These are phyloP conservation scores for Malassezia pachydermatis DNA, from an alignment of 1,284 basidiomycete species.

Conservation along the genomic window DNA sequence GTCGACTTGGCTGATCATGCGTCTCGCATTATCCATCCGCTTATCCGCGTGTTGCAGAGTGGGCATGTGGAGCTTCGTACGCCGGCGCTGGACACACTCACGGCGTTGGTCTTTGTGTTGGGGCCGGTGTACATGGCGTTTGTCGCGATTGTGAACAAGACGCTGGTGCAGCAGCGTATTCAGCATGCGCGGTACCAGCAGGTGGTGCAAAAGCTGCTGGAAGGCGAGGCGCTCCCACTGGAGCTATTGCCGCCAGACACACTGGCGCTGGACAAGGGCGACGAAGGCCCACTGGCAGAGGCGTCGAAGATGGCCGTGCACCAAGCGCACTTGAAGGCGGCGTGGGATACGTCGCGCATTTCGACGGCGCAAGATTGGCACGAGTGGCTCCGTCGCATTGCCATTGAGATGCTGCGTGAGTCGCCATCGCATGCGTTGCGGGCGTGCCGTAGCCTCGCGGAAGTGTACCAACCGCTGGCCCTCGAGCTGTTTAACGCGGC, in stretches of 20 bases:
- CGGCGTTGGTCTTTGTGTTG: slow-evolving; percentile 81
- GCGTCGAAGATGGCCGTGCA: slow-evolving; percentile 81
- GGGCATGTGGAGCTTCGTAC: slow-evolving; percentile 68
- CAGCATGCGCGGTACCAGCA: slow-evolving; percentile 78
- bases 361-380: slow-evolving; percentile 76
- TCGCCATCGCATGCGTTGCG: slow-evolving; percentile 93
- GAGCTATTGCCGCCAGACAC: slow-evolving; percentile 48
- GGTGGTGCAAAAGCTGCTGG: slow-evolving; percentile 76
- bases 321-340: slow-evolving; percentile 91
- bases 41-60: slow-evolving; percentile 75
- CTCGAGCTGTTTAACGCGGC: slow-evolving; percentile 96
- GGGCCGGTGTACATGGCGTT: slow-evolving; percentile 96
- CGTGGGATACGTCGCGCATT: slow-evolving; percentile 82
- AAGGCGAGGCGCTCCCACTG: slow-evolving; percentile 76
- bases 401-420: slow-evolving; percentile 94
- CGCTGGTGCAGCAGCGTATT: slow-evolving; percentile 66
- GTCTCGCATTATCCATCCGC: slow-evolving; percentile 88
- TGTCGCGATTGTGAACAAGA: slow-evolving; percentile 90
- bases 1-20: slow-evolving; percentile 99
- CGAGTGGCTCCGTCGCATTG: slow-evolving; percentile 87
- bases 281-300: slow-evolving; percentile 50
- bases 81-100: slow-evolving; percentile 86
- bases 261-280: slow-evolving; percentile 35
- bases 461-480: slow-evolving; percentile 80
- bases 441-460: slow-evolving; percentile 86